Evolutionary conservation across 208 protist genomes (phyloP), one percentile per base, ranked within the genome.

Genomic region (Crithidia mellificae): DNA sequence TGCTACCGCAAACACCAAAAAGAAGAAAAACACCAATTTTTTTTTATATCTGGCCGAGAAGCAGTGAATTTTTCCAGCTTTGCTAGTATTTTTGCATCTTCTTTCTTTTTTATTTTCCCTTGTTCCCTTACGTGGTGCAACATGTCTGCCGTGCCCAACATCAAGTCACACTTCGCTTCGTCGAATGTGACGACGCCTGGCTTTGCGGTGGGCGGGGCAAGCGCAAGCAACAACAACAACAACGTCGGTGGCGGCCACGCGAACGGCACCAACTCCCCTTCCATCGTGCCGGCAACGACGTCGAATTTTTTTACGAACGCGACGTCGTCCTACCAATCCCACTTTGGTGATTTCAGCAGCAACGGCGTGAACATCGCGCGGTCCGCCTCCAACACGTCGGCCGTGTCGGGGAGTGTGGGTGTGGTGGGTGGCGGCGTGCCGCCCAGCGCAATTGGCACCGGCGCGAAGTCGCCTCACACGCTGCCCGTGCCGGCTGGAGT

Each of bases 261-360:
- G 4, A 24, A 44, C 22, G 6, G 52, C 32, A 22, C 38, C 15
- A 59, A 47, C 54, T 59, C 56, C 4, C 58, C 41, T 1, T 19
- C 30, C 29, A 64, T 12, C 44, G 58, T 14, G 4, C 24, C 50
- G 11, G 3, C 62, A 2, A 17, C 52, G 3, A 68, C 62, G 11
- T 7, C 52, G 3, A 68, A 58, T 22, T 75, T 65, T 14, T 57
- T 68, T 22, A 61, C 46, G 20, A 75, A 56, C 30, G 46, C 53
- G 9, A 47, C 58, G 15, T 63, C 58, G 5, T 67, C 58, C 19
- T 77, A 72, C 52, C 66, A 72, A 25, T 58, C 72, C 1, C 72
- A 72, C 64, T 77, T 77, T 39, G 65, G 64, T 9, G 71, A 69
- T 44, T 58, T 49, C 52, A 50, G 38, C 51, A 57, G 54, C 41